These are phyloP conservation scores for Leishmania turanica DNA, from an alignment of 208 protist genomes.

Conservation along the genomic window DNA sequence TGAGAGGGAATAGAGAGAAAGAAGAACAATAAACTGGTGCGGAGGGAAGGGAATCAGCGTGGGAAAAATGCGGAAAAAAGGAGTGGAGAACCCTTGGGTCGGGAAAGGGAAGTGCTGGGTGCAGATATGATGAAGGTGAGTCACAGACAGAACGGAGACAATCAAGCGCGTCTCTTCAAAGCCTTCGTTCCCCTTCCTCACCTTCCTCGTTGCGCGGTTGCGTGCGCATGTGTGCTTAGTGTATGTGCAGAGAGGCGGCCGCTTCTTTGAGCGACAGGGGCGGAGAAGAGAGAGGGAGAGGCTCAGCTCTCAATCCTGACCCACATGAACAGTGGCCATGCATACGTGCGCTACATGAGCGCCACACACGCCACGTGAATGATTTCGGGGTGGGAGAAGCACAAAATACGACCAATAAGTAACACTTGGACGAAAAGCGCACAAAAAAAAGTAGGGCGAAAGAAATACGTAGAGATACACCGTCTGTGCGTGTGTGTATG, in stretches of 20 bases:
- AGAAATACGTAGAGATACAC: background rate
- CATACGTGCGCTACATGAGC: background rate
- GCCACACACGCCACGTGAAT: background rate
- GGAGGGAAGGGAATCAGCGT: background rate
- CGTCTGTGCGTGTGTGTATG: background rate
- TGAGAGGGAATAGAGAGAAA: background rate
- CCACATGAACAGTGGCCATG: background rate
- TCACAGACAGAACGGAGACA: background rate
- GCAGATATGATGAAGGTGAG: background rate
- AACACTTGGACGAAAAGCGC: background rate
- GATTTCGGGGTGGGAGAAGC: background rate
- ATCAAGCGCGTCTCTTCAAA: background rate
- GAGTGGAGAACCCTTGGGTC: background rate
- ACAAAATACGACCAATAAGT: background rate
- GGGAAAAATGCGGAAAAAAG: background rate
- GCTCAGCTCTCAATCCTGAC: background rate
- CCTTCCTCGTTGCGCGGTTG: background rate
- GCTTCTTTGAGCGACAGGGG: background rate
- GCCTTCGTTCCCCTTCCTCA: background rate
- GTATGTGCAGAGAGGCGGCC: background rate
- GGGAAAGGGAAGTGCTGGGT: background rate
- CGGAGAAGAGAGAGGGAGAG: background rate
- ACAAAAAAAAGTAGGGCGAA: background rate
- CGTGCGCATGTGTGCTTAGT: background rate
- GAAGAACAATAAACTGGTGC: background rate